Conservation (phyloP, 805 yeast species). For the Saccharomyces kudriavzevii region DNA sequence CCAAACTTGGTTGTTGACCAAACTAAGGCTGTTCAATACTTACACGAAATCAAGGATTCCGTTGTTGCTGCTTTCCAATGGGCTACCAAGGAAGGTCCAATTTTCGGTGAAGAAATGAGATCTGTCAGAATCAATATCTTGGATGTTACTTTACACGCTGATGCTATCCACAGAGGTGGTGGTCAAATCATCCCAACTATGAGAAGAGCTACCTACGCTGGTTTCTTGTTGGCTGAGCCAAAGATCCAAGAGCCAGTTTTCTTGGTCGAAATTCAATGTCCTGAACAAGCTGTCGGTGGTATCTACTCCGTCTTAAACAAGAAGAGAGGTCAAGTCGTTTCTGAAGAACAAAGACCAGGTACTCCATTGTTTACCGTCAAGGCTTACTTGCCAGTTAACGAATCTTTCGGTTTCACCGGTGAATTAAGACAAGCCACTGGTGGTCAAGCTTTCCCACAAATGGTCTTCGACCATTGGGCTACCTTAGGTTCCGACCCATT, state of each 20-base stretch:
- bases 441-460: constrained; percentile 99
- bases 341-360: constrained; percentile 99
- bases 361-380: constrained; percentile 99
- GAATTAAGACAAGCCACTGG: constrained; percentile 99
- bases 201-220: constrained; percentile 99
- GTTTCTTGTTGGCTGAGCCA: constrained; percentile 96
- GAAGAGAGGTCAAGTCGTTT: constrained; percentile 98
- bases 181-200: constrained; percentile 99
- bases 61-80: constrained; percentile 99
- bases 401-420: constrained; percentile 99
- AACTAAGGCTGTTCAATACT: constrained; percentile 99
- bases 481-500: constrained; percentile 85
- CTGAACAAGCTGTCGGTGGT: constrained; percentile 99
- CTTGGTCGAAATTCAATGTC: constrained; percentile 99
- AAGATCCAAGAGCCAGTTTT: constrained; percentile 98
- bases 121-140: constrained; percentile 94
- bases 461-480: constrained; percentile 99
- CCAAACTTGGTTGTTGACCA: constrained; percentile 98
- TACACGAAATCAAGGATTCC: constrained; percentile 97
- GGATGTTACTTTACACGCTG: constrained; percentile 99
- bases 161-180: constrained; percentile 99
- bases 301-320: constrained; percentile 98
- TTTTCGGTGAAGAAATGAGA: constrained; percentile 94
- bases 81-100: constrained; percentile 99
- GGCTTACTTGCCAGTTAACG: constrained; percentile 99